phyloP scores from a whole-genome alignment of 495 filamentous ascomycete genomes.

The Articulospora tetracladia region DNA sequence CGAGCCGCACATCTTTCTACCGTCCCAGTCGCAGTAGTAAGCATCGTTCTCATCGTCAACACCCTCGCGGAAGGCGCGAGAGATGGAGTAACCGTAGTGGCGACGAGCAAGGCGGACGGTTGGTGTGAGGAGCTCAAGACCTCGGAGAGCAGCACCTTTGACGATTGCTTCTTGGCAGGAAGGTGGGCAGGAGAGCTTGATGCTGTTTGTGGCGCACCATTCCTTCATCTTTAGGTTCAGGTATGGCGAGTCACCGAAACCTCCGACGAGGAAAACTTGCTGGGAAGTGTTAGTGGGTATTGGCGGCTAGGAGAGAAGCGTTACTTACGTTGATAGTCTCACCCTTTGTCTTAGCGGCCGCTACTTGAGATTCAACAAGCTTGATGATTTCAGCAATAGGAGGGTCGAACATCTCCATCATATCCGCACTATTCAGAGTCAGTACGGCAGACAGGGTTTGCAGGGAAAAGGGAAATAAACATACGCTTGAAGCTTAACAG shows the following conservation, averaged over 20 bases:
- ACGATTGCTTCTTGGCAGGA: conserved; percentile 4
- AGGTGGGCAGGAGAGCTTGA: not conserved
- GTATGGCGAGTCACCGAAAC: conserved; percentile 30
- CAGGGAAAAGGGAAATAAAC: not conserved
- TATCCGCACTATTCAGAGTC: conserved; percentile 16
- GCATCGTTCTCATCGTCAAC: not conserved
- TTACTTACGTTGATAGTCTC: conserved; percentile 3
- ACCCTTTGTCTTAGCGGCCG: conserved; percentile 6
- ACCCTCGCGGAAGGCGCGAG: not conserved
- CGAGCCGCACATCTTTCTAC: not conserved
- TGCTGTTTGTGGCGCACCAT: conserved; percentile 17
- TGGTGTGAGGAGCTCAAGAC: not conserved
- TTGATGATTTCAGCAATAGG: conserved; percentile 24
- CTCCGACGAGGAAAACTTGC: conserved; percentile 31
- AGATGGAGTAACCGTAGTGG: not conserved
- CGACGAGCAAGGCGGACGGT: not conserved
- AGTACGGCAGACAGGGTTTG: not conserved
- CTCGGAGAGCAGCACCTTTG: conserved; percentile 2
- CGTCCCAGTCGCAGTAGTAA: not conserved
- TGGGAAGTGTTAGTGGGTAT: not conserved
- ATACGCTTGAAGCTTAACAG: not conserved
- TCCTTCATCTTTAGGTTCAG: conserved; percentile 18
- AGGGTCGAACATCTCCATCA: conserved; percentile 28
- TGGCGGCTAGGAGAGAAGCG: not conserved
- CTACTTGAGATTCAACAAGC: conserved; percentile 22